Conservation (phyloP, 2,329 filamentous ascomycete species). For the Fusarium sp. region DNA sequence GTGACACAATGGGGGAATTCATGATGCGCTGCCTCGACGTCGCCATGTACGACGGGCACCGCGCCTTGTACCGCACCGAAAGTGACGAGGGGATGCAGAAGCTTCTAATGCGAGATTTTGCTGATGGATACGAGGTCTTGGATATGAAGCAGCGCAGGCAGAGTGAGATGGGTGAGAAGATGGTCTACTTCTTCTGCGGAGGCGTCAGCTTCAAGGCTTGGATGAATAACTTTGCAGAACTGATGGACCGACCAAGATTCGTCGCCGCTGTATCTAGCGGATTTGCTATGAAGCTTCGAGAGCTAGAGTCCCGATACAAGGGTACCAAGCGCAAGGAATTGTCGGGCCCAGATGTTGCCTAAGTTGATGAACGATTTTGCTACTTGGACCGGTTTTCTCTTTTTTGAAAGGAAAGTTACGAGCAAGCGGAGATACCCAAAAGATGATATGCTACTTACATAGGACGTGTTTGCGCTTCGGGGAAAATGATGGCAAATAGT, state of each 20-base stretch:
- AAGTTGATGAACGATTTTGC: background rate
- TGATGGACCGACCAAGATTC: slow-evolving; percentile 47
- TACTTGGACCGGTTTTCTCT: background rate
- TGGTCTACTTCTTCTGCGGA: slow-evolving; percentile 51
- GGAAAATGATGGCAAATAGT: background rate
- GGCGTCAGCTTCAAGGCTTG: slow-evolving; percentile 47
- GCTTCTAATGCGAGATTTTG: slow-evolving; percentile 49
- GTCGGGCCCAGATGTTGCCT: slow-evolving; percentile 28
- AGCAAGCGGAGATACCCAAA: background rate
- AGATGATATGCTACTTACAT: background rate
- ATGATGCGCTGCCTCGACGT: slow-evolving; percentile 48
- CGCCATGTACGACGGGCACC: slow-evolving; percentile 49
- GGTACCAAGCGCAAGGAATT: slow-evolving; percentile 48
- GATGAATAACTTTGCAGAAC: slow-evolving; percentile 39
- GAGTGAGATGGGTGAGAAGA: slow-evolving; percentile 33
- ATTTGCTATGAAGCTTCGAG: slow-evolving; percentile 48
- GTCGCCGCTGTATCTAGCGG: slow-evolving; percentile 47
- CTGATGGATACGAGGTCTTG: slow-evolving; percentile 51
- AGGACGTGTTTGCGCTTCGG: background rate
- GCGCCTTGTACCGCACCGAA: slow-evolving; percentile 47
- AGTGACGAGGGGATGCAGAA: slow-evolving; percentile 46
- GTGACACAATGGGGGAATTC: slow-evolving; percentile 45
- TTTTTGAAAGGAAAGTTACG: background rate
- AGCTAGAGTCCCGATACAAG: slow-evolving; percentile 39
- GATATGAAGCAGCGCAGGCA: slow-evolving; percentile 39